Evolutionary conservation across 371 early-diverging fungal genomes (phyloP).

Genomic region (Mucor saturninus): DNA sequence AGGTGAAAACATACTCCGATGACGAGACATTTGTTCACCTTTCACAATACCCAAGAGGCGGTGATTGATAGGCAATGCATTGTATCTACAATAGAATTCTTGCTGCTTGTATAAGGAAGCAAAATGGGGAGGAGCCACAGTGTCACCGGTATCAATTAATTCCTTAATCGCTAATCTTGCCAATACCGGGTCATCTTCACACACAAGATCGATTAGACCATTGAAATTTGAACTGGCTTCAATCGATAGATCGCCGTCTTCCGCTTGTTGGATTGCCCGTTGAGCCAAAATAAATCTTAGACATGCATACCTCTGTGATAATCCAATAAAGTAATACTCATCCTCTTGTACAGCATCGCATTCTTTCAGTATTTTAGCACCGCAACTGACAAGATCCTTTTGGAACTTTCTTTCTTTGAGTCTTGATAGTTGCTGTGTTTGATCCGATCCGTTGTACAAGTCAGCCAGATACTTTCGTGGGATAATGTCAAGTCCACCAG

Average conservation of each 20-base stretch:
- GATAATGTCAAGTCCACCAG: constrained; percentile 39
- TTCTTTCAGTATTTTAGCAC: constrained; percentile 38
- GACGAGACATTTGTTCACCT: constrained; percentile 43
- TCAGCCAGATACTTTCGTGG: constrained; percentile 17
- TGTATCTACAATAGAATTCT: constrained; percentile 41
- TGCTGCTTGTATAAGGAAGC: constrained; percentile 38
- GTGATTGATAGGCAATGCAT: constrained; percentile 30
- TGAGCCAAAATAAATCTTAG: constrained; percentile 44
- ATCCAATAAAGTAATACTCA: constrained; percentile 42
- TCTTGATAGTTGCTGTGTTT: constrained; percentile 32
- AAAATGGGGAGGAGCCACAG: constrained; percentile 43
- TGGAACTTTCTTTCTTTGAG: constrained; percentile 46
- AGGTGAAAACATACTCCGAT: constrained; percentile 20
- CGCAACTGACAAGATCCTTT: constrained; percentile 45
- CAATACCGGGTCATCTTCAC: constrained; percentile 32
- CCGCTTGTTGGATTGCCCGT: constrained; percentile 43
- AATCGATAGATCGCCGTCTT: constrained; percentile 43
- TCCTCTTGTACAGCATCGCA: background rate
- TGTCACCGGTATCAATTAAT: constrained; percentile 49
- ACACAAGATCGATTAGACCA: constrained; percentile 42
- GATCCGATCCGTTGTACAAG: constrained; percentile 15
- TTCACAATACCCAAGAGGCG: constrained; percentile 40
- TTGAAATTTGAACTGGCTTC: constrained; percentile 46
- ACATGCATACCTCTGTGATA: constrained; percentile 43
- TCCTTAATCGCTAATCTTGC: constrained; percentile 50